Evolutionary conservation across 768 basidiomycete species (phyloP).

Genomic region (Suillus bovinus): DNA sequence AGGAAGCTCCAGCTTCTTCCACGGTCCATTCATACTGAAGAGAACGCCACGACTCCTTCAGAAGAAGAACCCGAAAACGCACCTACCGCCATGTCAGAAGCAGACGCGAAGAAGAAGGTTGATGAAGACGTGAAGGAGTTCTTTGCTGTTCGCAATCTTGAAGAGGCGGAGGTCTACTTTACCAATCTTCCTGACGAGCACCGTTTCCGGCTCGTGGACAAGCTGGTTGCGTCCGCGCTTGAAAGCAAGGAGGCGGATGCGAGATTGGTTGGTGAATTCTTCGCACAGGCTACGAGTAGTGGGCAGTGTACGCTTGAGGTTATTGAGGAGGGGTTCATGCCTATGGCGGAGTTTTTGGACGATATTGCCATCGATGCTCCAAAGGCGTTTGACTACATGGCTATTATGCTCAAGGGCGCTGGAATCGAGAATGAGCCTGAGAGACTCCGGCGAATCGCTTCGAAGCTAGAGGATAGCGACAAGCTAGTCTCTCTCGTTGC

Average conservation of each 20-base stretch:
- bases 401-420: constrained; percentile 70
- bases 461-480: constrained; percentile 61
- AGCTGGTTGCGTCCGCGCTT: constrained; percentile 70
- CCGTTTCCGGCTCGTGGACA: constrained; percentile 68
- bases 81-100: constrained; percentile 56
- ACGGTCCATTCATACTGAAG: constrained; percentile 63
- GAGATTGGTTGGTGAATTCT: constrained; percentile 73
- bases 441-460: constrained; percentile 52
- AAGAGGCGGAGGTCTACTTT: constrained; percentile 90
- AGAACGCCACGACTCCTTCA: constrained; percentile 44
- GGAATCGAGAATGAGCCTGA: constrained; percentile 59
- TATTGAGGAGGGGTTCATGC: constrained; percentile 75
- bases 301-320: constrained; percentile 54
- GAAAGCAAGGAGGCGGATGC: constrained; percentile 85
- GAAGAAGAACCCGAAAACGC: constrained; percentile 52
- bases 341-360: constrained; percentile 76
- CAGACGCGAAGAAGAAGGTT: constrained; percentile 73
- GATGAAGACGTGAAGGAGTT: constrained; percentile 85
- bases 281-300: constrained; percentile 61
- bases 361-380: constrained; percentile 64
- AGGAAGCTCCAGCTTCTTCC: constrained; percentile 76
- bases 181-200: constrained; percentile 64
- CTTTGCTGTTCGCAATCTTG: constrained; percentile 79
- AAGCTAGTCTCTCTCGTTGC: constrained; percentile 56
- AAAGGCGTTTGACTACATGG: constrained; percentile 26